A percentile compares a stretch with the other conserved stretches of the same genome.
Evolutionary conservation across 2,329 filamentous ascomycete genomes (phyloP).

Genomic region (Gremmenia infestans): DNA sequence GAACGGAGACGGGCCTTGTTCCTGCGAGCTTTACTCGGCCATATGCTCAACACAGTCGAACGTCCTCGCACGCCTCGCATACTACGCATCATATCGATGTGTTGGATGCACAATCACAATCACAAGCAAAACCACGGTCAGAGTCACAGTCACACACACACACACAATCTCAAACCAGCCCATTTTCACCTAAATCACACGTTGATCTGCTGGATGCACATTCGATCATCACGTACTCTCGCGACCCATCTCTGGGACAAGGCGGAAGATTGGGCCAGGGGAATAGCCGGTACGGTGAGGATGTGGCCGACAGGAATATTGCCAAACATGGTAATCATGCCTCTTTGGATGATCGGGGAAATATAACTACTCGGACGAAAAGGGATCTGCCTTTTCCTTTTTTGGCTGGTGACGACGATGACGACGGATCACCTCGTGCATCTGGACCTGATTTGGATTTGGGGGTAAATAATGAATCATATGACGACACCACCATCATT

Average conservation of each 20-base stretch:
- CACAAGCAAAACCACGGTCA: too few relatives aligned
- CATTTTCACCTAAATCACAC: constrained; percentile 22
- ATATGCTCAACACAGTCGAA: too few relatives aligned
- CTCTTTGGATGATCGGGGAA: neutral
- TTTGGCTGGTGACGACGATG: too few relatives aligned
- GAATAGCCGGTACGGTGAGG: constrained; percentile 49
- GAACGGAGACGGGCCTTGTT: too few relatives aligned
- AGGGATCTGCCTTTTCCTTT: neutral
- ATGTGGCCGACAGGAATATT: constrained; percentile 57
- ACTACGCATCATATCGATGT: too few relatives aligned
- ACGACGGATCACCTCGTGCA: too few relatives aligned
- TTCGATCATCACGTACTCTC: constrained; percentile 42
- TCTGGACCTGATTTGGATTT: too few relatives aligned
- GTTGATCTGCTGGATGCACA: constrained; percentile 56
- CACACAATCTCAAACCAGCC: neutral
- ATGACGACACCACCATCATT: neutral
- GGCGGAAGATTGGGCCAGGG: constrained; percentile 46
- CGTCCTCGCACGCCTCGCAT: too few relatives aligned
- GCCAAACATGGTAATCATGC: neutral
- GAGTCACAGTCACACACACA: neutral
- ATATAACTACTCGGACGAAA: too few relatives aligned
- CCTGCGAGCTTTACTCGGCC: too few relatives aligned
- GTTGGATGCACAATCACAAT: too few relatives aligned
- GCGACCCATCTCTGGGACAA: constrained; percentile 37
- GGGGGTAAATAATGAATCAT: too few relatives aligned